Conservation (phyloP, 2,329 filamentous ascomycete species). For the Neobulgaria alba region DNA sequence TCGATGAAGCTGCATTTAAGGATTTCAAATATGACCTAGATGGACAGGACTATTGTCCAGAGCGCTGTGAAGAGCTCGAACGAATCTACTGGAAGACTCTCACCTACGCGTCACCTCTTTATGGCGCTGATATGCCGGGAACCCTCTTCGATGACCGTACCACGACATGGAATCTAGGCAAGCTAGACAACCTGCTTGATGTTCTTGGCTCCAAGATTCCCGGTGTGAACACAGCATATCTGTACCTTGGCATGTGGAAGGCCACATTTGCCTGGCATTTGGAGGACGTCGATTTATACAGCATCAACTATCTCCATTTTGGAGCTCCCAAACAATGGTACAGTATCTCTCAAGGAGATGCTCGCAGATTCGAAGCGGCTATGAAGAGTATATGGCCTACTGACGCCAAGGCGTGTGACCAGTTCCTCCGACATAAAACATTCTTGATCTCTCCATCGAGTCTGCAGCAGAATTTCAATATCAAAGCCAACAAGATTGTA, state of each 20-base stretch:
- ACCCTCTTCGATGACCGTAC: conserved; percentile 85
- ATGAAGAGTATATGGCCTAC: conserved; percentile 95
- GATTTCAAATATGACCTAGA: conserved; percentile 87
- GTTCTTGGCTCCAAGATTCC: conserved; percentile 92
- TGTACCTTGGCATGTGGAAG: conserved; percentile 99
- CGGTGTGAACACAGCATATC: conserved; percentile 94
- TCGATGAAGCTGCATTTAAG: conserved; percentile 87
- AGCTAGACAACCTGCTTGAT: conserved; percentile 86
- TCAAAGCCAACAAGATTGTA: conserved; percentile 91
- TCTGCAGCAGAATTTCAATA: conserved; percentile 79
- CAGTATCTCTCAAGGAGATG: conserved; percentile 93
- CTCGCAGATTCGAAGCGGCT: conserved; percentile 81
- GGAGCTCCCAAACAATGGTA: conserved; percentile 99
- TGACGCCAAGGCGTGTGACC: conserved; percentile 90
- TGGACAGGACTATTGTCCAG: conserved; percentile 75
- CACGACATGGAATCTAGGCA: conserved; percentile 87
- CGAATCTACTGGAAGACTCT: conserved; percentile 95
- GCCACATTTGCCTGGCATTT: conserved; percentile 98
- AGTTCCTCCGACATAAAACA: conserved; percentile 95
- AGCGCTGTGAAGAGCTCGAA: conserved; percentile 91
- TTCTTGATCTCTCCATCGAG: conserved; percentile 91
- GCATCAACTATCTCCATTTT: conserved; percentile 99
- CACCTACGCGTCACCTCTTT: conserved; percentile 89
- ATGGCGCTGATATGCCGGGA: conserved; percentile 93
- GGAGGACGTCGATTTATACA: conserved; percentile 97